Percentiles rank a stretch among this genome's conserved stretches.
phyloP scores from a whole-genome alignment of 352 stramenopile species.

The Phytophthora brassicae region DNA sequence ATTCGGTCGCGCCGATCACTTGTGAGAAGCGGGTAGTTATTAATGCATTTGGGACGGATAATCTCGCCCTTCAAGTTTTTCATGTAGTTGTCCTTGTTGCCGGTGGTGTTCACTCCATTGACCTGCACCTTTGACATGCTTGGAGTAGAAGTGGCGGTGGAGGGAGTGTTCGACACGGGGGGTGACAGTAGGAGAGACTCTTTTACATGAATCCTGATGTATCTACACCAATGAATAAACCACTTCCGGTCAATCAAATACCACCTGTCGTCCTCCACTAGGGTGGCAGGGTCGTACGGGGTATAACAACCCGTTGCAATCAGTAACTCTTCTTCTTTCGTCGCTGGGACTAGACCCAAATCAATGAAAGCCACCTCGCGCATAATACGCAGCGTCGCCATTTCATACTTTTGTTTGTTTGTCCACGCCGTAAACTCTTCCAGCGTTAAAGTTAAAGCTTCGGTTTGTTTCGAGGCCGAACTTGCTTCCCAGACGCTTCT shows the following conservation, averaged over 20 bases:
- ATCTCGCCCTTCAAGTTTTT: constrained; percentile 82
- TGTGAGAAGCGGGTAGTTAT: constrained; percentile 77
- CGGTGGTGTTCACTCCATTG: constrained; percentile 25
- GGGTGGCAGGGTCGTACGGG: constrained; percentile 58
- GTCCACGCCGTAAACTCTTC: constrained; percentile 76
- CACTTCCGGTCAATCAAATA: constrained; percentile 84
- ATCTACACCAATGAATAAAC: constrained; percentile 87
- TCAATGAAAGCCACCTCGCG: constrained; percentile 86
- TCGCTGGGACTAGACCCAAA: constrained; percentile 64
- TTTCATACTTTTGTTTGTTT: constrained; percentile 73
- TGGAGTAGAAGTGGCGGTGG: constrained; percentile 25
- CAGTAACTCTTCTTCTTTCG: constrained; percentile 78
- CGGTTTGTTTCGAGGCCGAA: constrained; percentile 31
- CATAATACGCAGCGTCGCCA: constrained; percentile 79
- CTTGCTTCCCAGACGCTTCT: constrained; percentile 35
- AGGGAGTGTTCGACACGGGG: constrained; percentile 16
- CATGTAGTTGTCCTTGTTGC: constrained; percentile 64
- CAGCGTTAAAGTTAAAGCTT: constrained; percentile 48
- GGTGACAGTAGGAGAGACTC: constrained; percentile 33
- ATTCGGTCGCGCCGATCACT: constrained; percentile 70
- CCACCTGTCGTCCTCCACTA: constrained; percentile 86
- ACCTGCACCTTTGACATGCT: constrained; percentile 42
- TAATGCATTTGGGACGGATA: constrained; percentile 79
- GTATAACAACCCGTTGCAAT: constrained; percentile 77
- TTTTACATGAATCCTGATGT: constrained; percentile 56